phyloP scores from a whole-genome alignment of 768 basidiomycete species.

The Mycena latifolia region DNA sequence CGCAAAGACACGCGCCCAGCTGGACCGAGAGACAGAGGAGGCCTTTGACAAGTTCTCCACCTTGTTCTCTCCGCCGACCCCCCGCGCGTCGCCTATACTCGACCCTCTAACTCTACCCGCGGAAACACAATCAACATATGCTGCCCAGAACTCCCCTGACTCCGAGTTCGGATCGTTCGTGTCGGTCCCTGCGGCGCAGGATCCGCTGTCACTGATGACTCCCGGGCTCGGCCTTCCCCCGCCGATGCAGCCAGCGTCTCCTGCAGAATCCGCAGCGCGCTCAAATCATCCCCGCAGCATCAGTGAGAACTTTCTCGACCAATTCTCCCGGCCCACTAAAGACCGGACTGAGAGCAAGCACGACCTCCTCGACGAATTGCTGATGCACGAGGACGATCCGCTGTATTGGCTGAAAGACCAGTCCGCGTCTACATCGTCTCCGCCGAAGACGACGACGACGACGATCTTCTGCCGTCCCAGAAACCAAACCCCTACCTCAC shows the following conservation, averaged over 20 bases:
- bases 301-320: slow-evolving; percentile 69
- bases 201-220: slow-evolving; percentile 56
- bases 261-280: slow-evolving; percentile 5
- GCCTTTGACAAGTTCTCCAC: slow-evolving; percentile 55
- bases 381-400: slow-evolving; percentile 78
- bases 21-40: slow-evolving; percentile 40
- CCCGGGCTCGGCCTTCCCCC: slow-evolving; percentile 26
- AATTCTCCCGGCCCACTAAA: slow-evolving; percentile 70
- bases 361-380: slow-evolving; percentile 71
- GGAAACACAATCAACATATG: slow-evolving; percentile 29
- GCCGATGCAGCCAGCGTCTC: slow-evolving; percentile 5
- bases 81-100: slow-evolving; percentile 48
- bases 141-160: slow-evolving; percentile 45
- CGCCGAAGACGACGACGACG: slow-evolving; percentile 2
- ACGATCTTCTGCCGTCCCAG: slow-evolving; percentile 32
- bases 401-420: slow-evolving; percentile 65
- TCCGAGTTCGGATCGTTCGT: slow-evolving; percentile 76
- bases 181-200: slow-evolving; percentile 64
- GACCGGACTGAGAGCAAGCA: slow-evolving; percentile 64
- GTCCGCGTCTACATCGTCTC: not conserved
- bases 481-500: slow-evolving; percentile 33
- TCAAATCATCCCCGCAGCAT: slow-evolving; percentile 37
- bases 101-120: slow-evolving; percentile 15
- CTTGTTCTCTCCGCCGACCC: slow-evolving; percentile 57
- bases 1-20: slow-evolving; percentile 20